These are phyloP conservation scores for Sisymbrium altissimum DNA, from an alignment of 345 rosid species.

Conservation along the genomic window DNA sequence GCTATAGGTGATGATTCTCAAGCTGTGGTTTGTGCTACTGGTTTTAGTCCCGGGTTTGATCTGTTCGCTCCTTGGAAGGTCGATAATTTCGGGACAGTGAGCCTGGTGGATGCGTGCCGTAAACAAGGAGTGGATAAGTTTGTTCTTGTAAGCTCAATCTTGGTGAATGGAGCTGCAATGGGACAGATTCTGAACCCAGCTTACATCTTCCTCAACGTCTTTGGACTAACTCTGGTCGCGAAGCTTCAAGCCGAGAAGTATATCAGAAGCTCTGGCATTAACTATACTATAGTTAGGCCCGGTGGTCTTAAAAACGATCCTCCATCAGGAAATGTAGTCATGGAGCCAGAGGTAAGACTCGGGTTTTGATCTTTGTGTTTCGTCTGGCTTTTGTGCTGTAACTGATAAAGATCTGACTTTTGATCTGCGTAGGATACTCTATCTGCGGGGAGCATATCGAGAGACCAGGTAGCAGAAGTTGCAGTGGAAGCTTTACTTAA, in stretches of 20 bases:
- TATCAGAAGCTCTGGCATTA: slow-evolving; percentile 67
- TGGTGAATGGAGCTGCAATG: slow-evolving; percentile 96
- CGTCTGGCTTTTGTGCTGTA: neutral
- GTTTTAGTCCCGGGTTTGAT: slow-evolving; percentile 80
- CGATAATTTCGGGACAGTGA: slow-evolving; percentile 80
- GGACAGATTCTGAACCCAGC: slow-evolving; percentile 92
- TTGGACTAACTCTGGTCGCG: slow-evolving; percentile 78
- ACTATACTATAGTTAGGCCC: slow-evolving; percentile 82
- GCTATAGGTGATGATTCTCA: slow-evolving; percentile 79
- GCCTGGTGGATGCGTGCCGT: slow-evolving; percentile 85
- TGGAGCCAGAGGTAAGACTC: slow-evolving; percentile 77
- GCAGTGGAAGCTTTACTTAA: slow-evolving; percentile 67
- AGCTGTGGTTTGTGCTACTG: slow-evolving; percentile 84
- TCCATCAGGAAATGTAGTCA: slow-evolving; percentile 70
- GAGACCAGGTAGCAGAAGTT: slow-evolving; percentile 82
- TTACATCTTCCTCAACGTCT: slow-evolving; percentile 77
- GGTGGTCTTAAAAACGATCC: slow-evolving; percentile 86
- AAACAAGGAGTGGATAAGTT: slow-evolving; percentile 59
- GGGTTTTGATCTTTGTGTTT: neutral
- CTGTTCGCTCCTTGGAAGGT: slow-evolving; percentile 88
- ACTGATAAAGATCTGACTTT: neutral
- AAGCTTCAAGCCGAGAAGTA: slow-evolving; percentile 93
- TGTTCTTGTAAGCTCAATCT: slow-evolving; percentile 76
- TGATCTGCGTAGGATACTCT: slow-evolving; percentile 55
- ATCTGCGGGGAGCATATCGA: slow-evolving; percentile 72